These are phyloP conservation scores for Rhizopus delemar DNA, from an alignment of 371 early-diverging fungal species.

Conservation along the genomic window DNA sequence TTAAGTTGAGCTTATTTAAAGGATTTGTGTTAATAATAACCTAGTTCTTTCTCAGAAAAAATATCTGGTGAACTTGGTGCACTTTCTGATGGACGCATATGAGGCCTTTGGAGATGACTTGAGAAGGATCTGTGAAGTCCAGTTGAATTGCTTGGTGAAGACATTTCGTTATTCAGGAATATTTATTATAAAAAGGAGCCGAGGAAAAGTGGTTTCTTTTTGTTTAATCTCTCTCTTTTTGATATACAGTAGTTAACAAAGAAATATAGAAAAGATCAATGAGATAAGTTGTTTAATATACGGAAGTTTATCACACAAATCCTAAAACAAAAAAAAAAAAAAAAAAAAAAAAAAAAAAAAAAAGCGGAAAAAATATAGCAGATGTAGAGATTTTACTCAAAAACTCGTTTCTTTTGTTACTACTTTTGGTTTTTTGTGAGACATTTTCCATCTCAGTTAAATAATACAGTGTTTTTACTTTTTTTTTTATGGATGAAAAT, in stretches of 20 bases:
- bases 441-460: conserved; percentile 4
- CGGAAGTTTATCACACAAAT: conserved; percentile 1
- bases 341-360: neutral
- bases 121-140: conserved; percentile 47
- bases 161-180: conserved; percentile 22
- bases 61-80: conserved; percentile 29
- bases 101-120: conserved; percentile 46
- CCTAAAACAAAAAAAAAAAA: conserved; percentile 1
- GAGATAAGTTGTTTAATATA: neutral
- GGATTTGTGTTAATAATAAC: conserved; percentile 1
- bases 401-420: conserved; percentile 5
- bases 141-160: conserved; percentile 37
- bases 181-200: neutral
- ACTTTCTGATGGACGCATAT: conserved; percentile 37
- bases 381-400: neutral
- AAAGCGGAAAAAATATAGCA: conserved; percentile 1
- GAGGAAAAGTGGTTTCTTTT: neutral
- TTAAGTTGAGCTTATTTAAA: neutral
- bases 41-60: conserved; percentile 29
- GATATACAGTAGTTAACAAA: neutral
- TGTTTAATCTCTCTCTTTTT: neutral
- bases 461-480: no score
- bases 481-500: no score
- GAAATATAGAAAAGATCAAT: no score
- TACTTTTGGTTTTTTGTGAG: neutral